Percentiles rank a stretch among this genome's conserved stretches.
Evolutionary conservation across 805 yeast genomes (phyloP).

Genomic region (Blastobotrys attinorum): DNA sequence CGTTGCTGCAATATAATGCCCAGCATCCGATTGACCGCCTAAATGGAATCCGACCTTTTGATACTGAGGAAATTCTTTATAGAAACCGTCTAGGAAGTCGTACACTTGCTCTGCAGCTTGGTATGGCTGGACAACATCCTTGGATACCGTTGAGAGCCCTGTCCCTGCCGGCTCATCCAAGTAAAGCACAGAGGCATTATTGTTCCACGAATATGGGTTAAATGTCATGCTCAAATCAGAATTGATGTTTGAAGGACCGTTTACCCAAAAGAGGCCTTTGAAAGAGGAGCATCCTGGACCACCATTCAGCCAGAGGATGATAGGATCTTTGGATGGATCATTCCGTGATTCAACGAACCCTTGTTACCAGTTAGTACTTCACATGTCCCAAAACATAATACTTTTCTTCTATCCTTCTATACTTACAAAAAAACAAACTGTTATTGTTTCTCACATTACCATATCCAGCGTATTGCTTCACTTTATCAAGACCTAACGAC

Average conservation of each 20-base stretch:
- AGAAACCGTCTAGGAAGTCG: conserved; percentile 76
- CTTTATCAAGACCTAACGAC: conserved; percentile 66
- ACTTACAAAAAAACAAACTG: background rate
- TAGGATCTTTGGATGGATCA: conserved; percentile 80
- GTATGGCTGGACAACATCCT: conserved; percentile 57
- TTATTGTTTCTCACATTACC: conserved; percentile 55
- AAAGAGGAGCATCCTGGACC: conserved; percentile 95
- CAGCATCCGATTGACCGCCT: conserved; percentile 92
- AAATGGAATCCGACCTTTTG: conserved; percentile 58
- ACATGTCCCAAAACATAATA: conserved; percentile 34
- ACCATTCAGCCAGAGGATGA: conserved; percentile 88
- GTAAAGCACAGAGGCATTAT: conserved; percentile 81
- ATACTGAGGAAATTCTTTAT: conserved; percentile 73
- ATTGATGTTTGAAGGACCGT: conserved; percentile 77
- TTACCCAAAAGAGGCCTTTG: conserved; percentile 83
- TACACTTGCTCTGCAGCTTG: conserved; percentile 86
- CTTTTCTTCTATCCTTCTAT: background rate
- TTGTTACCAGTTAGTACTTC: conserved; percentile 65
- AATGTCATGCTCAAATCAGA: conserved; percentile 55
- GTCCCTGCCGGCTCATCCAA: conserved; percentile 92
- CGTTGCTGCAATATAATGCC: conserved; percentile 85
- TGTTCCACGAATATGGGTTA: conserved; percentile 88
- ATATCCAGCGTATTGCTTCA: conserved; percentile 68
- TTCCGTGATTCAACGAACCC: conserved; percentile 91
- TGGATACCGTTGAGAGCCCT: conserved; percentile 75